Percentiles rank a stretch among this genome's conserved stretches.
phyloP scores from a whole-genome alignment of 176 grass and related monocot genomes.

The Carex parvula region DNA sequence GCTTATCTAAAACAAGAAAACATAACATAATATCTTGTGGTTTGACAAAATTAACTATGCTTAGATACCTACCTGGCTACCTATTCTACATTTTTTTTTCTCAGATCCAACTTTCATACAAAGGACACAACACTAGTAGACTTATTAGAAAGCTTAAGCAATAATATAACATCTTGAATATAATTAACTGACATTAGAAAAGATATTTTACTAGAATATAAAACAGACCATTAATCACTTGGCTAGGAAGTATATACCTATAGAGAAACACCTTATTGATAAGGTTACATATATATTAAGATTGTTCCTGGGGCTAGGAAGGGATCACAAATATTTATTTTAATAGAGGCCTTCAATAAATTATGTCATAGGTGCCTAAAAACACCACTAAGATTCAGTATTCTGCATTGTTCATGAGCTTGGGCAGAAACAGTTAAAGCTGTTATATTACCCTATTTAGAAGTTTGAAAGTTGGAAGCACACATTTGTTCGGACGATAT shows the following conservation, averaged over 20 bases:
- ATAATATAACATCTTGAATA: not conserved
- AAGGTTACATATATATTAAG: not conserved
- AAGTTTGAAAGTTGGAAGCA: not conserved
- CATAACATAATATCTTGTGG: not conserved
- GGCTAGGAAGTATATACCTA: not conserved
- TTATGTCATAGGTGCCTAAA: not conserved
- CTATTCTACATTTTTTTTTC: not conserved
- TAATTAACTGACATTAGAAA: not conserved
- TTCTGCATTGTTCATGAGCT: not conserved
- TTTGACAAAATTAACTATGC: not conserved
- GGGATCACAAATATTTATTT: not conserved
- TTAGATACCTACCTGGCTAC: not conserved
- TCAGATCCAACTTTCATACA: not conserved
- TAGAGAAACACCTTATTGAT: not conserved
- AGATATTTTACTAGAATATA: not conserved
- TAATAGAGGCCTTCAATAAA: not conserved
- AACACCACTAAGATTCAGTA: not conserved
- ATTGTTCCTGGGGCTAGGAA: not conserved
- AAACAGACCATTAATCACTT: not conserved
- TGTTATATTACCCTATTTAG: not conserved
- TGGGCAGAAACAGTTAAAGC: not conserved
- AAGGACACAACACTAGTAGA: not conserved
- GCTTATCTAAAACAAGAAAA: not conserved
- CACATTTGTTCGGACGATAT: not conserved
- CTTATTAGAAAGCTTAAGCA: not conserved